These are phyloP conservation scores for Fomitopsis palustris DNA, from an alignment of 1,284 basidiomycete species.

Conservation along the genomic window DNA sequence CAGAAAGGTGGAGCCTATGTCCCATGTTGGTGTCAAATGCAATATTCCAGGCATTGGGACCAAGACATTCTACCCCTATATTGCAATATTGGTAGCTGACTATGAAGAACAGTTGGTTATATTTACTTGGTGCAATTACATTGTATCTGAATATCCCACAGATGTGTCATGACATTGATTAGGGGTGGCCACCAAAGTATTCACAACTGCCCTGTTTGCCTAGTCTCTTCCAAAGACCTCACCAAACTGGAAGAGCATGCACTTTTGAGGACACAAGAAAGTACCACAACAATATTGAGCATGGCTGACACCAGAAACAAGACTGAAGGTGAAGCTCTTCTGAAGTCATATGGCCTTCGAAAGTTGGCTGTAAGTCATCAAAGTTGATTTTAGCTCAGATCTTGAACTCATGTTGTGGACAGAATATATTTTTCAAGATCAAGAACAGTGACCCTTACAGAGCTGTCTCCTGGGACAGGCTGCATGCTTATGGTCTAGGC, in stretches of 20 bases:
- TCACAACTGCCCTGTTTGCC: not conserved
- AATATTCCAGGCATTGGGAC: too few relatives aligned
- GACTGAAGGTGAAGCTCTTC: not conserved
- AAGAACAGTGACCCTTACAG: too few relatives aligned
- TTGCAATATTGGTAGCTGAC: too few relatives aligned
- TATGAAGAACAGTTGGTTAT: too few relatives aligned
- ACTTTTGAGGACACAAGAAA: not conserved
- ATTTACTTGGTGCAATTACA: not conserved
- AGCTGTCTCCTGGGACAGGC: too few relatives aligned
- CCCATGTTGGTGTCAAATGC: too few relatives aligned
- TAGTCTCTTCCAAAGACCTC: not conserved
- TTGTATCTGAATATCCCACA: not conserved
- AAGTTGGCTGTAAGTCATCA: not conserved
- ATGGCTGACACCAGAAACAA: not conserved
- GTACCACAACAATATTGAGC: not conserved
- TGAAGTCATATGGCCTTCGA: not conserved
- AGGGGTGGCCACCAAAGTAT: not conserved
- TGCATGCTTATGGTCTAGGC: too few relatives aligned
- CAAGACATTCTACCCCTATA: too few relatives aligned
- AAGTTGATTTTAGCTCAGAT: too few relatives aligned
- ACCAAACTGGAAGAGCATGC: not conserved
- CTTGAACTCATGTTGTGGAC: too few relatives aligned
- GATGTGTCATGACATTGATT: not conserved
- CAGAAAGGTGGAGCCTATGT: too few relatives aligned
- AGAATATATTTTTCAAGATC: too few relatives aligned